Conservation (phyloP, 345 rosid species). For the Salix arbutifolia region DNA sequence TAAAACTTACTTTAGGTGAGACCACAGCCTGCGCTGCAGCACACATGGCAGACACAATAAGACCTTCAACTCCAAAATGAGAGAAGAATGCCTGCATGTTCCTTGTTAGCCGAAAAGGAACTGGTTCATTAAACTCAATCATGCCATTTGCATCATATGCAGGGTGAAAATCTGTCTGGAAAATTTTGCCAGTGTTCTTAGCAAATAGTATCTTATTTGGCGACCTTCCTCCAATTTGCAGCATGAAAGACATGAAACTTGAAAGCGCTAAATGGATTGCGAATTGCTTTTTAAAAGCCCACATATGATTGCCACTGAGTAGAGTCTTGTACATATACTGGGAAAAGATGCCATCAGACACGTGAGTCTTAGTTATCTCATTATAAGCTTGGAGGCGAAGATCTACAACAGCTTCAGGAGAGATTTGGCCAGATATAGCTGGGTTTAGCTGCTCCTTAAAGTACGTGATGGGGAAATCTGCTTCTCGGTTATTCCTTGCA, state of each 20-base stretch:
- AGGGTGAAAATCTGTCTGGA: conserved; percentile 98
- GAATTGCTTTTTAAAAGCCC: conserved; percentile 98
- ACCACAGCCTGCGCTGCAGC: conserved; percentile 92
- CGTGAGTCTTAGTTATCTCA: conserved; percentile 69
- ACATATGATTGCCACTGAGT: conserved; percentile 81
- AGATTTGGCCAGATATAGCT: conserved; percentile 83
- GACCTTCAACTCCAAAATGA: conserved; percentile 69
- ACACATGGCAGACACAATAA: conserved; percentile 87
- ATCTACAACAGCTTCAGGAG: conserved; percentile 83
- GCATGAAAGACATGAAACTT: conserved; percentile 97
- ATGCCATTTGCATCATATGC: conserved; percentile 84
- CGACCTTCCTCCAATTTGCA: conserved; percentile 96
- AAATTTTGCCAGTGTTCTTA: conserved; percentile 93
- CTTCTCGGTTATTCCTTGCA: conserved; percentile 85
- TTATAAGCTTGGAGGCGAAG: conserved; percentile 90
- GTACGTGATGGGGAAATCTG: conserved; percentile 79
- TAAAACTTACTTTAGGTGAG: conserved; percentile 49
- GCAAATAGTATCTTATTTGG: conserved; percentile 94
- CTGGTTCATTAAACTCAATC: conserved; percentile 90
- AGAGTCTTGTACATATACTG: conserved; percentile 96
- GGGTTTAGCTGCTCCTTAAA: conserved; percentile 96
- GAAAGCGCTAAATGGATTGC: conserved; percentile 95
- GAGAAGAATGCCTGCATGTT: conserved; percentile 97
- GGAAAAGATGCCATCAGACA: conserved; percentile 76
- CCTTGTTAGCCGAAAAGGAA: conserved; percentile 95